A percentile compares a stretch with the other conserved stretches of the same genome.
phyloP scores from a whole-genome alignment of 106 monocot genomes.

The Ottelia alismoides region DNA sequence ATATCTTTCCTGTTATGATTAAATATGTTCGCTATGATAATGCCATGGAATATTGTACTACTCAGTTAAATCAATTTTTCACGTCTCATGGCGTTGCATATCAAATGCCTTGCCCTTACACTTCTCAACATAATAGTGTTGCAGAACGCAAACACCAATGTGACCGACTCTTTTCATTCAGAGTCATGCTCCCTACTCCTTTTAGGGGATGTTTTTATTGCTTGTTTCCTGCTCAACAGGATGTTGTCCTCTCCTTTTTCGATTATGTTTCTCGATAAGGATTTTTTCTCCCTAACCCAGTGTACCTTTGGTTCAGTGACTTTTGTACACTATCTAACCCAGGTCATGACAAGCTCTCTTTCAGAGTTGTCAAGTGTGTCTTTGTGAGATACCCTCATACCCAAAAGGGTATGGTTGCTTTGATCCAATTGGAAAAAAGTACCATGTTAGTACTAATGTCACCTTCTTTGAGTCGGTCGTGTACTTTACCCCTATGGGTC shows the following conservation, averaged over 20 bases:
- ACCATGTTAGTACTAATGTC: background rate
- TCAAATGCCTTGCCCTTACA: background rate
- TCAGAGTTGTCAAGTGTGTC: background rate
- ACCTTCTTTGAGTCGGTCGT: background rate
- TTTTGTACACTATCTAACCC: background rate
- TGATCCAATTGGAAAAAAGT: background rate
- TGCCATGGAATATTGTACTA: background rate
- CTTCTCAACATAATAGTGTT: background rate
- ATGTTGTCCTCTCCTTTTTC: background rate
- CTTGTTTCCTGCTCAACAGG: background rate
- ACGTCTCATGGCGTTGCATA: background rate
- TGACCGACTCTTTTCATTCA: background rate
- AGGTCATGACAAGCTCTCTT: background rate
- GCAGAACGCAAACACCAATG: background rate
- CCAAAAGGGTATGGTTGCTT: background rate
- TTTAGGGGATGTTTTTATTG: background rate
- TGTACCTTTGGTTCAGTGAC: background rate
- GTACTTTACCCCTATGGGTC: background rate
- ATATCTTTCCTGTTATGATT: no score
- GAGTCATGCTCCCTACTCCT: background rate
- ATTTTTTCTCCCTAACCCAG: background rate
- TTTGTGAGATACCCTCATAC: background rate
- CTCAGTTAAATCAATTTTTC: background rate
- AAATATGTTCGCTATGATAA: background rate
- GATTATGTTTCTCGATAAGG: background rate